These are phyloP conservation scores for Corymbia maculata DNA, from an alignment of 345 rosid genomes.

Conservation along the genomic window DNA sequence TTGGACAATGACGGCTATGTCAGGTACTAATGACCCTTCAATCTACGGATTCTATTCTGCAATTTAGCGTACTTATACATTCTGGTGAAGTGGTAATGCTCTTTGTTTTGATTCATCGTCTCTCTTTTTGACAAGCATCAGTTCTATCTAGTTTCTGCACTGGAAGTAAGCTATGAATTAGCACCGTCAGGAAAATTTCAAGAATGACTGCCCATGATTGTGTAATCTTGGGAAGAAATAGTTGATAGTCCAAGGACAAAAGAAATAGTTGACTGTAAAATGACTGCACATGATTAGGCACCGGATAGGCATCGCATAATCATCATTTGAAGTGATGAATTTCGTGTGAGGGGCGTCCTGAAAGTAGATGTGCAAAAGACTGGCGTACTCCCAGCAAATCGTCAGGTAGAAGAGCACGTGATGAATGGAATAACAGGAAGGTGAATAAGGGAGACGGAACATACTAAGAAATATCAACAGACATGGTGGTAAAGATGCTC, in stretches of 20 bases:
- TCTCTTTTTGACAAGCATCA: neutral
- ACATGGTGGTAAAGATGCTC: neutral
- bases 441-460: neutral
- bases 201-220: neutral
- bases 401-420: neutral
- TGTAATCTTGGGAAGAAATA: neutral
- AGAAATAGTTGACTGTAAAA: neutral
- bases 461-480: neutral
- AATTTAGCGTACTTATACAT: neutral
- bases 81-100: neutral
- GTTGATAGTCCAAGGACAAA: neutral
- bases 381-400: neutral
- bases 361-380: neutral
- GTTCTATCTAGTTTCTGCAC: neutral
- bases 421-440: neutral
- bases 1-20: constrained; percentile 58
- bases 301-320: neutral
- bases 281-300: neutral
- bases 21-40: constrained; percentile 25
- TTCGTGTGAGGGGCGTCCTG: neutral
- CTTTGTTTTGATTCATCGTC: neutral
- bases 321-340: neutral
- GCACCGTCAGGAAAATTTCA: neutral
- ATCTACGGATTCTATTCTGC: neutral
- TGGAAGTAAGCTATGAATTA: neutral